Percentiles rank a stretch among this genome's conserved stretches.
Evolutionary conservation across 257 asterid species (phyloP).

Genomic region (Solanum virginianum): DNA sequence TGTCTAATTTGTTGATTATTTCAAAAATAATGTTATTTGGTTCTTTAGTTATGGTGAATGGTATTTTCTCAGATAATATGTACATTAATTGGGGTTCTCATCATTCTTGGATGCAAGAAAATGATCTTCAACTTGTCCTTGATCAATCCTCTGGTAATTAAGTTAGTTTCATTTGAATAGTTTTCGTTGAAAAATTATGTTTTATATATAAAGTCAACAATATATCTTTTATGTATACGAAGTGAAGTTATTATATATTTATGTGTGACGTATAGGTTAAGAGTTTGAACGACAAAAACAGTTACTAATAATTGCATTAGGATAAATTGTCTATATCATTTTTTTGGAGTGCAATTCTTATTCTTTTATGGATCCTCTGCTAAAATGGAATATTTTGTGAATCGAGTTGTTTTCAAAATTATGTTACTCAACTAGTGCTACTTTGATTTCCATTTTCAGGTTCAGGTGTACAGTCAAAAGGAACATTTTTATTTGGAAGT

Average conservation of each 20-base stretch:
- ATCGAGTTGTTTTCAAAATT: not conserved
- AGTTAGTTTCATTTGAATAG: not conserved
- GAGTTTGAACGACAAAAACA: not conserved
- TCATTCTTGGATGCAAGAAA: not conserved
- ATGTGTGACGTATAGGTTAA: not conserved
- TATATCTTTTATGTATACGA: too few species aligned
- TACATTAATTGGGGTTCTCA: not conserved
- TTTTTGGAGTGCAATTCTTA: not conserved
- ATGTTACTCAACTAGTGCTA: not conserved
- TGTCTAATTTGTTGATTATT: not conserved
- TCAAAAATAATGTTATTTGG: not conserved
- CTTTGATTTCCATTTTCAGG: slow-evolving; percentile 22
- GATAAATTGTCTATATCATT: not conserved
- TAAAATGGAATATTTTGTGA: not conserved
- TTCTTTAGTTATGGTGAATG: not conserved
- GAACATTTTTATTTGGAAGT: slow-evolving; percentile 49
- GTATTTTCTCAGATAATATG: not conserved
- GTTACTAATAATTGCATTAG: not conserved
- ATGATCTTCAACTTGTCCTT: not conserved
- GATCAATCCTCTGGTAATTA: not conserved
- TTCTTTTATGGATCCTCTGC: not conserved
- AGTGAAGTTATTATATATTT: too few species aligned
- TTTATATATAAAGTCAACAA: not conserved
- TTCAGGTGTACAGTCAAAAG: slow-evolving; percentile 53
- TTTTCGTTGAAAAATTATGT: not conserved